Percentiles rank a stretch among this genome's conserved stretches.
These are phyloP conservation scores for Claviceps maximensis DNA, from an alignment of 2,329 filamentous ascomycete genomes.

Conservation along the genomic window DNA sequence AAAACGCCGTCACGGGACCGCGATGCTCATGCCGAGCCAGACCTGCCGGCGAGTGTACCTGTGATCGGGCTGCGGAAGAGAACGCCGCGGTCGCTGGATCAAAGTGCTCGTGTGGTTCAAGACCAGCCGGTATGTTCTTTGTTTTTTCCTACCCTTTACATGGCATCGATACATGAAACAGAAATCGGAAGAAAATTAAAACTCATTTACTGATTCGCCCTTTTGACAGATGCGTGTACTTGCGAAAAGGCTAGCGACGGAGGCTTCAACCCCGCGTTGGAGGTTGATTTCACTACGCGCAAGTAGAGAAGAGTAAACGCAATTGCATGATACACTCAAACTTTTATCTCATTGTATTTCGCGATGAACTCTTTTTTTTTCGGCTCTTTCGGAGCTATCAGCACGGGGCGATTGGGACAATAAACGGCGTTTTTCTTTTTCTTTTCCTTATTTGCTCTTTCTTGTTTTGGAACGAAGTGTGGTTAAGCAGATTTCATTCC, in stretches of 20 bases:
- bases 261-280: slow-evolving; percentile 48
- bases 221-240: slow-evolving; percentile 51
- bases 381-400: neutral
- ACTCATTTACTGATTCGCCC: slow-evolving; percentile 8
- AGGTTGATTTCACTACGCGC: slow-evolving; percentile 80
- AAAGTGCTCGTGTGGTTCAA: slow-evolving; percentile 65
- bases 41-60: slow-evolving; percentile 69
- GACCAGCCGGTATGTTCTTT: slow-evolving; percentile 49
- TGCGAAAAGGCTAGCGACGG: slow-evolving; percentile 61
- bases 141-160: slow-evolving; percentile 9
- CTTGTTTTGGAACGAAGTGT: neutral
- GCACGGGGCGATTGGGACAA: neutral
- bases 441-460: neutral
- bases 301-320: too few species aligned
- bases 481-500: neutral
- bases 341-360: neutral
- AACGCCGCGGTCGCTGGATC: slow-evolving; percentile 48
- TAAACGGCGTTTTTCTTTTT: neutral
- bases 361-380: neutral
- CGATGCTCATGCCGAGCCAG: slow-evolving; percentile 76
- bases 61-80: slow-evolving; percentile 57
- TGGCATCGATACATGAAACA: too few species aligned
- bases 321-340: neutral
- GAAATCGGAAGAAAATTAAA: slow-evolving; percentile 6
- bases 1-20: slow-evolving; percentile 62